Evolutionary conservation across 768 basidiomycete species (phyloP).

Genomic region (Leucocoprinus leucothites): DNA sequence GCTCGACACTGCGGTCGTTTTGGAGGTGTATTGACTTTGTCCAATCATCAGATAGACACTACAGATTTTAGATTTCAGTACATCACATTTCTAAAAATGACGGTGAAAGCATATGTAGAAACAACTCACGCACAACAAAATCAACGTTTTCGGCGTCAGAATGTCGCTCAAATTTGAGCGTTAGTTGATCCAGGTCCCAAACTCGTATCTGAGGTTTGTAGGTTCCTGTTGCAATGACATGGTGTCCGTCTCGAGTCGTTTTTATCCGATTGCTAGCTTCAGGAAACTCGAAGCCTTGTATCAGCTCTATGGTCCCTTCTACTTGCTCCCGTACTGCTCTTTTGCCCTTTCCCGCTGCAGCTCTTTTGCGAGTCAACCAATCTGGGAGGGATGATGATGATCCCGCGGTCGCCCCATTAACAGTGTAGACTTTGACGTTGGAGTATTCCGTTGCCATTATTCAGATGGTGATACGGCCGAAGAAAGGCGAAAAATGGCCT

Average conservation of each 20-base stretch:
- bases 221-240: slow-evolving; percentile 91
- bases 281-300: slow-evolving; percentile 96
- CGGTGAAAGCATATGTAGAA: not conserved
- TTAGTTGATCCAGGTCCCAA: slow-evolving; percentile 91
- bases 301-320: slow-evolving; percentile 84
- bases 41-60: slow-evolving; percentile 98
- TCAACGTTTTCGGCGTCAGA: slow-evolving; percentile 97
- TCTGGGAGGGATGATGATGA: slow-evolving; percentile 92
- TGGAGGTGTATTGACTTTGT: slow-evolving; percentile 97
- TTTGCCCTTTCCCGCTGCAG: slow-evolving; percentile 63
- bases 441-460: slow-evolving; percentile 23
- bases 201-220: slow-evolving; percentile 98
- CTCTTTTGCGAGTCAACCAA: slow-evolving; percentile 81
- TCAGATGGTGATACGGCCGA: not conserved
- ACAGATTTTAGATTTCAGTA: slow-evolving; percentile 1
- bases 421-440: slow-evolving; percentile 85
- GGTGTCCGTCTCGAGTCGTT: slow-evolving; percentile 87
- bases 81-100: slow-evolving; percentile 2
- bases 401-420: slow-evolving; percentile 86
- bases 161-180: slow-evolving; percentile 94
- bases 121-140: slow-evolving; percentile 83
- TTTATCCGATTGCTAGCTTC: slow-evolving; percentile 92
- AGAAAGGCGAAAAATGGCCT: not conserved
- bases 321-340: slow-evolving; percentile 66
- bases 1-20: slow-evolving; percentile 89